Percentiles rank a stretch among this genome's conserved stretches.
Evolutionary conservation across 1,284 basidiomycete species (phyloP).

Genomic region (Retiboletus fuscus): DNA sequence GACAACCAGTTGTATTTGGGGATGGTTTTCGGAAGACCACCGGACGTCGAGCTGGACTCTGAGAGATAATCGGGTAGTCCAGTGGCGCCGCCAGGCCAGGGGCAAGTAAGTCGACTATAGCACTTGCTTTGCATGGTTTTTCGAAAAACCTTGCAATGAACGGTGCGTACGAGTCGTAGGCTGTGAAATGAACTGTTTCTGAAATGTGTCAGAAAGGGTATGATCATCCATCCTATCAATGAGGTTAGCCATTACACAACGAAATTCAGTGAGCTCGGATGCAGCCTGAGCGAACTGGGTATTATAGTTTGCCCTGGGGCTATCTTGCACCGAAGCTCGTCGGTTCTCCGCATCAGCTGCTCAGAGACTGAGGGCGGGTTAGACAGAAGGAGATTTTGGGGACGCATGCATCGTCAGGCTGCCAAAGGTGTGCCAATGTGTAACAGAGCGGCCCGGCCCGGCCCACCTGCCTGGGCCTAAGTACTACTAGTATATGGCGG

Average conservation of each 20-base stretch:
- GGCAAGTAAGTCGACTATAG: constrained; percentile 28
- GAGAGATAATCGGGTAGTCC: constrained; percentile 35
- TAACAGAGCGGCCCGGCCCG: too few relatives aligned
- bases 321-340: too few relatives aligned
- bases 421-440: background rate
- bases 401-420: constrained; percentile 17
- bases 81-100: too few relatives aligned
- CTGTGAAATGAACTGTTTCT: constrained; percentile 27
- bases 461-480: constrained; percentile 10
- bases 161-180: constrained; percentile 35
- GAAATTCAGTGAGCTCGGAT: constrained; percentile 30
- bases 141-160: constrained; percentile 26
- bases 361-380: constrained; percentile 4
- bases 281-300: constrained; percentile 35
- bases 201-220: constrained; percentile 22
- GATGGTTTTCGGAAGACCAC: constrained; percentile 26
- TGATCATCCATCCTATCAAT: constrained; percentile 14
- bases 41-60: constrained; percentile 38
- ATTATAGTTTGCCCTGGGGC: constrained; percentile 25
- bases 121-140: constrained; percentile 25
- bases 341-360: constrained; percentile 1
- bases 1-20: constrained; percentile 22
- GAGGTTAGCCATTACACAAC: constrained; percentile 2
- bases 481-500: too few relatives aligned
- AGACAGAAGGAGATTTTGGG: constrained; percentile 13